Evolutionary conservation across 805 yeast genomes (phyloP).

Genomic region (Metschnikowia bowlesiae): DNA sequence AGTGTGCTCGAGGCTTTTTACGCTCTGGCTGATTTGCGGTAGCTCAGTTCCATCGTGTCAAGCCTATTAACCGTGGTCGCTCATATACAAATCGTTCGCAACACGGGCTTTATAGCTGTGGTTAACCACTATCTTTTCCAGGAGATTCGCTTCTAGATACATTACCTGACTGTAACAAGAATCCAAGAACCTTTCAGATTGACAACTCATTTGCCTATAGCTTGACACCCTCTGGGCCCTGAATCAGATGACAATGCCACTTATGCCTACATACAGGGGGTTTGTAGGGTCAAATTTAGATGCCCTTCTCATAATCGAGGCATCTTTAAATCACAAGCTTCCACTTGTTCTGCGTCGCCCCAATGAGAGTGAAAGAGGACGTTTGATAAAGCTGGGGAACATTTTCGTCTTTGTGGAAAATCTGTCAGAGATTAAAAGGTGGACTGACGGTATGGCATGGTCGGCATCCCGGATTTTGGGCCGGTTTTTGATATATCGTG

Average conservation of each 20-base stretch:
- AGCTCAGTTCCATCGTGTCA: neutral
- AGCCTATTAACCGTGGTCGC: neutral
- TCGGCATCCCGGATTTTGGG: slow-evolving; percentile 87
- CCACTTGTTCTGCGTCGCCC: slow-evolving; percentile 72
- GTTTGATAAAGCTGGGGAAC: slow-evolving; percentile 68
- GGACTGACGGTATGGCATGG: slow-evolving; percentile 98
- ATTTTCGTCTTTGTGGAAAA: slow-evolving; percentile 85
- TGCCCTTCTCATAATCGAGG: slow-evolving; percentile 77
- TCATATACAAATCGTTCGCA: neutral
- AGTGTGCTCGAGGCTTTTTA: neutral
- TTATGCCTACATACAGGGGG: slow-evolving; percentile 38
- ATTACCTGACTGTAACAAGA: neutral
- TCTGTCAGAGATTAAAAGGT: slow-evolving; percentile 76
- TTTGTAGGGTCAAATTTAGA: slow-evolving; percentile 79
- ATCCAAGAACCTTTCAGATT: neutral
- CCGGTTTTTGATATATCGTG: slow-evolving; percentile 78
- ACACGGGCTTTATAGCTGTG: neutral
- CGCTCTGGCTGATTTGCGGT: neutral
- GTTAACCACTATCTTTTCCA: neutral
- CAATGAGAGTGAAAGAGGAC: slow-evolving; percentile 67
- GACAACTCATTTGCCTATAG: neutral
- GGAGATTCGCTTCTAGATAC: neutral
- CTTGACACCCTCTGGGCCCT: neutral
- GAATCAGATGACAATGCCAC: slow-evolving; percentile 2
- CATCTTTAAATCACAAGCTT: slow-evolving; percentile 59